Percentiles rank a stretch among this genome's conserved stretches.
These are phyloP conservation scores for Candida ponderosae DNA, from an alignment of 805 yeast species.

Conservation along the genomic window DNA sequence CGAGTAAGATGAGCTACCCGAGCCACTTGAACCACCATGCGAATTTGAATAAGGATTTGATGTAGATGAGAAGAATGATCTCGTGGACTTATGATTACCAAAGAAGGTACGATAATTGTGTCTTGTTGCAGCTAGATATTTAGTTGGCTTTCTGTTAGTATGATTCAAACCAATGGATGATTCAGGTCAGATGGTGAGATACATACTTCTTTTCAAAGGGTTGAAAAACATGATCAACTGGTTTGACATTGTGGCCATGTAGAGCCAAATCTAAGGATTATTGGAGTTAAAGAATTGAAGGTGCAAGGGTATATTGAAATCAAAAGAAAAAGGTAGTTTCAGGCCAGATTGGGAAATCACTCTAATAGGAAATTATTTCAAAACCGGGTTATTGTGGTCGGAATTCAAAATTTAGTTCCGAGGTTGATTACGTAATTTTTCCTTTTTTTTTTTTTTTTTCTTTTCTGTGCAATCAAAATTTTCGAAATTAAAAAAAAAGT, in stretches of 20 bases:
- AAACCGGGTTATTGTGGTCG: no score
- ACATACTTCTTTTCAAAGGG: slow-evolving; percentile 18
- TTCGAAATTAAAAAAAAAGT: background rate
- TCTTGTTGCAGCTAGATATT: background rate
- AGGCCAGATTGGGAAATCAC: no score
- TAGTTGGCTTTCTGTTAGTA: no score
- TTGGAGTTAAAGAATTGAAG: background rate
- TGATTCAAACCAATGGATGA: background rate
- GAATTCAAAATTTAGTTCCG: no score
- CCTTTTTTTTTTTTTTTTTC: background rate
- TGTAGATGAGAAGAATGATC: slow-evolving; percentile 8
- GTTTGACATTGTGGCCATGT: no score
- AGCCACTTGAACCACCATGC: slow-evolving; percentile 5
- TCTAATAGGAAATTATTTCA: no score
- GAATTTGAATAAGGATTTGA: slow-evolving; percentile 9
- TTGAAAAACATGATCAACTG: slow-evolving; percentile 5
- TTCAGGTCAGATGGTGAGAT: slow-evolving; percentile 1
- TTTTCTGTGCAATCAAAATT: background rate
- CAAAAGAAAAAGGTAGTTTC: no score
- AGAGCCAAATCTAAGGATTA: no score
- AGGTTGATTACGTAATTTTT: background rate
- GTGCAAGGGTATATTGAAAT: no score
- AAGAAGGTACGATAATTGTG: no score
- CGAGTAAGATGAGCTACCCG: slow-evolving; percentile 3
- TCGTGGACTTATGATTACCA: background rate